Conservation (phyloP, 2,329 filamentous ascomycete species). For the Remersonia thermophila region DNA sequence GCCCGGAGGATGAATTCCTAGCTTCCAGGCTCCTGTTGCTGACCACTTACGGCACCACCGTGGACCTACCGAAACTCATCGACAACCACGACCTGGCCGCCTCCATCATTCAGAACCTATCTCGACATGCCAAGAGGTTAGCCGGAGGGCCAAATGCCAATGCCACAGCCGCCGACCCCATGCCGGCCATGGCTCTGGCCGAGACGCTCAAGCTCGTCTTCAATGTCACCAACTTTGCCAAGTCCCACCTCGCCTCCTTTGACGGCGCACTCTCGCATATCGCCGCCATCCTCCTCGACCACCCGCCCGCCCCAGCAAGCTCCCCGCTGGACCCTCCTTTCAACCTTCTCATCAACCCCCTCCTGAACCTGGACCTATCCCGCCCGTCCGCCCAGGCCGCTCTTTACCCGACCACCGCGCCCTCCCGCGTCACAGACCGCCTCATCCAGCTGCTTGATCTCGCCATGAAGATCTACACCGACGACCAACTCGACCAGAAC, state of each 20-base stretch:
- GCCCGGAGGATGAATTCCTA: constrained; percentile 76
- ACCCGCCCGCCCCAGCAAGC: constrained; percentile 29
- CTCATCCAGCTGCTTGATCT: constrained; percentile 59
- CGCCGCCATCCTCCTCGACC: constrained; percentile 53
- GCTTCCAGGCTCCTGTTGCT: constrained; percentile 68
- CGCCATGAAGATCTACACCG: constrained; percentile 49
- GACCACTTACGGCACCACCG: constrained; percentile 62
- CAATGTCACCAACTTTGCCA: constrained; percentile 69
- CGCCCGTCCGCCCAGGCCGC: constrained; percentile 39
- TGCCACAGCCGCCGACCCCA: constrained; percentile 32
- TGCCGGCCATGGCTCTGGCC: constrained; percentile 66
- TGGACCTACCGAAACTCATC: constrained; percentile 54
- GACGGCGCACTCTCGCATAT: constrained; percentile 56
- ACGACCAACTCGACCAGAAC: constrained; percentile 58
- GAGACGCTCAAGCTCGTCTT: constrained; percentile 84
- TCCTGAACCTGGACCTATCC: constrained; percentile 65
- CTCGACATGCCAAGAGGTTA: constrained; percentile 44
- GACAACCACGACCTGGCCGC: constrained; percentile 54
- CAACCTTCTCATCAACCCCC: constrained; percentile 61
- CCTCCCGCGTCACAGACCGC: constrained; percentile 47
- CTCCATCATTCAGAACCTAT: constrained; percentile 56
- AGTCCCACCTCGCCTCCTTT: constrained; percentile 49
- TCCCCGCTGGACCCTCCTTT: constrained; percentile 64
- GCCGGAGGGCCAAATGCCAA: too few species aligned
- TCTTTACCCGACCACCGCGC: constrained; percentile 54